Percentiles rank a stretch among this genome's conserved stretches.
Conservation (phyloP, 2,329 filamentous ascomycete species). For the Alternaria ethzedia region DNA sequence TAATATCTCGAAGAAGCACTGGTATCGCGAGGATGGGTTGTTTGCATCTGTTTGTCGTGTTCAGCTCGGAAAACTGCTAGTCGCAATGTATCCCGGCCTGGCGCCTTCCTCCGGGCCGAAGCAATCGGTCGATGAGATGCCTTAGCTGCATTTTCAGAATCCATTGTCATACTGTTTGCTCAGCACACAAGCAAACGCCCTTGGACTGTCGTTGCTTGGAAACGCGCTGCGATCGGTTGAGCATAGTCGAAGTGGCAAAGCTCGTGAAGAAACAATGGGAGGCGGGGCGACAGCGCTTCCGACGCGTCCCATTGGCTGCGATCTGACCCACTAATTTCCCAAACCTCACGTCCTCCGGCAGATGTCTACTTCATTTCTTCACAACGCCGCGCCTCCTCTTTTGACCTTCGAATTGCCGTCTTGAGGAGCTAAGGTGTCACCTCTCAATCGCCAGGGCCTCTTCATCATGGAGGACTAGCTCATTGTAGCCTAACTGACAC, state of each 20-base stretch:
- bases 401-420: not conserved
- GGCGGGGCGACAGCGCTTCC: not conserved
- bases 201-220: not conserved
- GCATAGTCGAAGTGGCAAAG: not conserved
- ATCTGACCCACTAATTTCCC: not conserved
- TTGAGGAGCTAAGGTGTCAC: not conserved
- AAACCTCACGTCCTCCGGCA: not conserved
- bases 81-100: slow-evolving; percentile 1
- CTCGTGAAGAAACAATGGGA: not conserved
- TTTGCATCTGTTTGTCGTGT: not conserved
- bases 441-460: not conserved
- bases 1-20: not conserved
- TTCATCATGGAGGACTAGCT: not conserved
- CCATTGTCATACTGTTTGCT: not conserved
- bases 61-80: not conserved
- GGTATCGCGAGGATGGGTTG: not conserved
- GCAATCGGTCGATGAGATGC: slow-evolving; percentile 2
- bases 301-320: not conserved
- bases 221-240: not conserved
- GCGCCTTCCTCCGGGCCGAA: slow-evolving; percentile 4
- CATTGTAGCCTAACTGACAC: not conserved
- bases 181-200: not conserved
- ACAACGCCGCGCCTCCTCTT: not conserved
- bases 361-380: not conserved
- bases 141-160: not conserved